Conservation (phyloP, 108 stramenopile genomes). For the Schizochytrium sp. region DNA sequence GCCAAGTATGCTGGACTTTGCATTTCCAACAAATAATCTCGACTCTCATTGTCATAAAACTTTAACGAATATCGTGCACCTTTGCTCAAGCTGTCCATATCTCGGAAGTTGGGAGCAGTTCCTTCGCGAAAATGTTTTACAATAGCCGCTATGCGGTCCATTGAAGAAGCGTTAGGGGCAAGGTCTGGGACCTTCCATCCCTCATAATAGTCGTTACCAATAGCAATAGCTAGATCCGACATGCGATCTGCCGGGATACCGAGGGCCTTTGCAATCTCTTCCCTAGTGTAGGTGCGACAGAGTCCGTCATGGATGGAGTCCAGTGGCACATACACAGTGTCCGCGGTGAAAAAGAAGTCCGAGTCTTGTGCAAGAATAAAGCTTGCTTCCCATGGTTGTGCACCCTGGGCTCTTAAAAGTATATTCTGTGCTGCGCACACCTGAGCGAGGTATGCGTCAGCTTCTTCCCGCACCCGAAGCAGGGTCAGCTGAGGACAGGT, state of each 20-base stretch:
- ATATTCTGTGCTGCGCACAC: too few relatives aligned
- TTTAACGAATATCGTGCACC: too few relatives aligned
- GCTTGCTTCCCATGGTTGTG: background rate
- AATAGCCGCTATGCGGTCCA: background rate
- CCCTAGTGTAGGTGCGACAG: background rate
- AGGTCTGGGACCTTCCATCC: background rate
- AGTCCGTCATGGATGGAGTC: conserved; percentile 2
- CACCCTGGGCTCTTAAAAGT: background rate
- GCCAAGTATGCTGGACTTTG: too few relatives aligned
- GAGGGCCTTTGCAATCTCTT: background rate
- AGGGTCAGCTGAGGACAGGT: too few relatives aligned
- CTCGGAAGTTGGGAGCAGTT: too few relatives aligned
- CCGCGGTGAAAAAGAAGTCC: conserved; percentile 17
- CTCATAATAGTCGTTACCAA: conserved; percentile 6
- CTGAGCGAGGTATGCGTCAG: background rate
- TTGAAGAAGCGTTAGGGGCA: background rate
- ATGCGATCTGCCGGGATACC: background rate
- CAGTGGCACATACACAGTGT: background rate
- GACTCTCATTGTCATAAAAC: too few relatives aligned
- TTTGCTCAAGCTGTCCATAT: too few relatives aligned
- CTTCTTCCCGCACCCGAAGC: background rate
- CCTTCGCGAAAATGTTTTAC: background rate
- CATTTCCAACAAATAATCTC: too few relatives aligned
- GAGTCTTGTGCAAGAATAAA: conserved; percentile 14
- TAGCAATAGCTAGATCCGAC: background rate